Evolutionary conservation across 2,329 filamentous ascomycete species (phyloP), one percentile per base, ranked within the genome.

Genomic region (Chaetomium strumarium): DNA sequence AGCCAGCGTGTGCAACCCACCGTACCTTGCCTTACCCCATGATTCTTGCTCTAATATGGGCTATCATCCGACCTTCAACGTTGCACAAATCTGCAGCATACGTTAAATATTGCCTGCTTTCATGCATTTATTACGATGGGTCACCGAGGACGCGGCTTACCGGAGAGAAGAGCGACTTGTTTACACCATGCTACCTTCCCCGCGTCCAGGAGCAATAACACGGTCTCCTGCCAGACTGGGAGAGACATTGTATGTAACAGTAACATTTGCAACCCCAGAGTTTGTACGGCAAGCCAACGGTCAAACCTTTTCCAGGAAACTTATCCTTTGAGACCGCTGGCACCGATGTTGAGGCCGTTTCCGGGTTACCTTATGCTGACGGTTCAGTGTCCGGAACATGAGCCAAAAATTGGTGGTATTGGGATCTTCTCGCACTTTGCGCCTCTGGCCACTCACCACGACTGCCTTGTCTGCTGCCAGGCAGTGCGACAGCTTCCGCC

Each of bases 71-170:
- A 46, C 37, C 37, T 37, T 19, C 37, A 46, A 24, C 24, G 41
- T 45, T 20, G 40, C 36, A 46, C 34, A 29, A 24, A 51, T 8
- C 29, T 17, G 37, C 24, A 29, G 38, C 33, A 17, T 46, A 38
- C 33, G n/a, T 17, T 19, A 14, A 39, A 41, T 24, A 19, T 24
- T 46, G 12, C 8, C 31, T 31, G n/a, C 38, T 43, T 45, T 19
- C n/a, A 37, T 49, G 24, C 39, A 33, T 33, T 44, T 48, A 13
- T 19, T 29, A 19, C 29, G 40, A 36, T 39, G 48, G 48, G 48
- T 20, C 29, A 45, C 24, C 24, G 43, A 47, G 5, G 34, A 42
- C 14, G 39, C 47, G 33, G 30, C 40, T 37, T 20, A n/a, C 39
- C 19, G 40, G 2, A 5, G 14, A 13, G 8, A 19, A 29, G 24